Evolutionary conservation across 2,329 filamentous ascomycete species (phyloP).

Genomic region (Fusarium xylarioides): DNA sequence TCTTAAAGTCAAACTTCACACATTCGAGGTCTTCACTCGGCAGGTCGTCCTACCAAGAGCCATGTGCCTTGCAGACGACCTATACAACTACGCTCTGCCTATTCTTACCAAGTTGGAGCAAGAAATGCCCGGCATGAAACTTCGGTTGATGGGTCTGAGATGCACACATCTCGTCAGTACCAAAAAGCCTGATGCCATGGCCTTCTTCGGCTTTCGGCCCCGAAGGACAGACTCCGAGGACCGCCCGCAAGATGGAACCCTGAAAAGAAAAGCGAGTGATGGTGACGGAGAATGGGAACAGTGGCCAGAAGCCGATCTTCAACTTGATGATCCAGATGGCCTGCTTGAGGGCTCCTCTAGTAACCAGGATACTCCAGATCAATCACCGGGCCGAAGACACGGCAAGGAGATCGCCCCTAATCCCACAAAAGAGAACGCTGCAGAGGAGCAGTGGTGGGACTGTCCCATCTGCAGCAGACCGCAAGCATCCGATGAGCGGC

Average conservation of each 20-base stretch:
- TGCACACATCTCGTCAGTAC: conserved; percentile 89
- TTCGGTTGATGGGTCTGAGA: conserved; percentile 87
- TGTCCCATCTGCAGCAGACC: conserved; percentile 88
- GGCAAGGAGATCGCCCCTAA: conserved; percentile 63
- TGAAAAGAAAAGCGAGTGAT: conserved; percentile 50
- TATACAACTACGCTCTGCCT: conserved; percentile 82
- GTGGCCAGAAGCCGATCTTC: conserved; percentile 72
- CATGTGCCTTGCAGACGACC: conserved; percentile 77
- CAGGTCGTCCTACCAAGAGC: conserved; percentile 80
- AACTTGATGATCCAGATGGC: conserved; percentile 29
- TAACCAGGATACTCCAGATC: conserved; percentile 10
- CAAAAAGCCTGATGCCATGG: conserved; percentile 78
- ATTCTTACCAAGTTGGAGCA: conserved; percentile 87
- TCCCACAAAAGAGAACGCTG: conserved; percentile 47
- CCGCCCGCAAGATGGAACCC: conserved; percentile 1
- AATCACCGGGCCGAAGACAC: conserved; percentile 45
- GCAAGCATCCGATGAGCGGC: conserved; percentile 76
- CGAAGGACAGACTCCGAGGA: conserved; percentile 37
- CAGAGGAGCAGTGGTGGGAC: conserved; percentile 71
- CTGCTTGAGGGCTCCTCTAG: conserved; percentile 12
- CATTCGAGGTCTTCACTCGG: conserved; percentile 88
- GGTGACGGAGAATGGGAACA: conserved; percentile 66
- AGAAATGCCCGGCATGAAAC: conserved; percentile 79
- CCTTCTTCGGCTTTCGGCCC: conserved; percentile 77
- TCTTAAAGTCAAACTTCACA: conserved; percentile 93